Evolutionary conservation across 768 basidiomycete species (phyloP).

Genomic region (Suillus placidus): DNA sequence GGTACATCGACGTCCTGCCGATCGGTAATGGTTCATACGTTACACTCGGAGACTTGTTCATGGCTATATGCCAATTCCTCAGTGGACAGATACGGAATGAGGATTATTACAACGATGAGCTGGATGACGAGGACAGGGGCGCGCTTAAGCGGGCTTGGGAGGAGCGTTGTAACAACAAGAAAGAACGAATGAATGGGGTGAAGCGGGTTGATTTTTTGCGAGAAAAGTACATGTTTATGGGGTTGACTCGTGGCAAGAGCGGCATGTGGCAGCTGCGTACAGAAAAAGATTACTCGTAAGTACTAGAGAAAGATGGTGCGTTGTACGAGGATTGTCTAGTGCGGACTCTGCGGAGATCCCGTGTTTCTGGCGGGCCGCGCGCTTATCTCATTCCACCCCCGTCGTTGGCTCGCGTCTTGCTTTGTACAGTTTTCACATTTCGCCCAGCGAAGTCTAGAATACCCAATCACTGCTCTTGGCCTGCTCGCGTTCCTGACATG

Average conservation of each 20-base stretch:
- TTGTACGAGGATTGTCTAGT: not conserved
- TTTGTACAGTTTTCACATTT: not conserved
- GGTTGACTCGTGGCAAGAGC: conserved; percentile 52
- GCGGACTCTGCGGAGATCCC: not conserved
- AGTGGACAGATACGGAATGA: conserved; percentile 46
- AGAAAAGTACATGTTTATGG: conserved; percentile 52
- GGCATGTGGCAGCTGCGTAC: conserved; percentile 73
- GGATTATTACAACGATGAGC: conserved; percentile 63
- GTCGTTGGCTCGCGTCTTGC: not conserved
- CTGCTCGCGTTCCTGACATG: not conserved
- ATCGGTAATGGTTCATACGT: conserved; percentile 51
- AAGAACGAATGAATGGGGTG: conserved; percentile 47
- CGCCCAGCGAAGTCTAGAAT: not conserved
- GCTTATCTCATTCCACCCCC: not conserved
- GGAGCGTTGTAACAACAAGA: conserved; percentile 42
- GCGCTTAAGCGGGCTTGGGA: conserved; percentile 48
- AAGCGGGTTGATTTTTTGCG: conserved; percentile 64
- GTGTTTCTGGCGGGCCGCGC: not conserved
- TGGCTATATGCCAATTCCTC: conserved; percentile 47
- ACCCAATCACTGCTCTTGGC: not conserved
- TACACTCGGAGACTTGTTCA: conserved; percentile 58
- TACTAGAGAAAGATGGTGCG: not conserved
- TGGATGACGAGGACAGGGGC: conserved; percentile 48
- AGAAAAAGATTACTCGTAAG: conserved; percentile 24
- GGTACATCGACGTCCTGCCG: conserved; percentile 64